A percentile compares a stretch with the other conserved stretches of the same genome.
Evolutionary conservation across 2,329 filamentous ascomycete species (phyloP).

Genomic region (Pyrenophora teres): DNA sequence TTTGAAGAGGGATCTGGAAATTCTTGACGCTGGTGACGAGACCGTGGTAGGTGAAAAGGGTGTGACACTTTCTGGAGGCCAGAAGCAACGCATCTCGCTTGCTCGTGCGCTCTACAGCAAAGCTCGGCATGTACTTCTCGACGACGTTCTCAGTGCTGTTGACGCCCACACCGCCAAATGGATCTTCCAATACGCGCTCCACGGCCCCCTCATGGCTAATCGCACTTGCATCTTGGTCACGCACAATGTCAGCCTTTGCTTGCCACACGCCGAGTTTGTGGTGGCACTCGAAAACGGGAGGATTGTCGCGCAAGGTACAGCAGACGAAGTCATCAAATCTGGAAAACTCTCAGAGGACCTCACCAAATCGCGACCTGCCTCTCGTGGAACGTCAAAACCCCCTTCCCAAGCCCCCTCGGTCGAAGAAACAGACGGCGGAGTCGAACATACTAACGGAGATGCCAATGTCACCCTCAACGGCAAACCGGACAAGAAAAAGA

Average conservation of each 20-base stretch:
- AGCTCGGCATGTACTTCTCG: constrained; percentile 85
- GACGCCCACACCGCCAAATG: constrained; percentile 98
- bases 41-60: constrained; percentile 97
- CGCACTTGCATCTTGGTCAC: constrained; percentile 95
- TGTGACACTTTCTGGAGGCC: constrained; percentile 92
- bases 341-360: constrained; percentile 88
- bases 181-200: constrained; percentile 93
- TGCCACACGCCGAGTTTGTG: constrained; percentile 78
- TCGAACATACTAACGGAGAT: constrained; percentile 54
- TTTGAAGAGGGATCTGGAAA: constrained; percentile 86
- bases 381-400: constrained; percentile 70
- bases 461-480: constrained; percentile 55
- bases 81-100: constrained; percentile 96
- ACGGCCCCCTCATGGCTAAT: constrained; percentile 82
- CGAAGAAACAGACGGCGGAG: constrained; percentile 50
- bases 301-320: constrained; percentile 74
- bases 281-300: constrained; percentile 88
- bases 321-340: constrained; percentile 79
- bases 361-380: constrained; percentile 72
- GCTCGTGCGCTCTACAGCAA: constrained; percentile 97
- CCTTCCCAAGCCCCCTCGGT: constrained; percentile 79
- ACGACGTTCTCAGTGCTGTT: constrained; percentile 94
- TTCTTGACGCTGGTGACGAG: constrained; percentile 89
- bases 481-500: constrained; percentile 47
- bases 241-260: constrained; percentile 88